Evolutionary conservation across 805 yeast genomes (phyloP).

Genomic region (Wickerhamiella nectarea): DNA sequence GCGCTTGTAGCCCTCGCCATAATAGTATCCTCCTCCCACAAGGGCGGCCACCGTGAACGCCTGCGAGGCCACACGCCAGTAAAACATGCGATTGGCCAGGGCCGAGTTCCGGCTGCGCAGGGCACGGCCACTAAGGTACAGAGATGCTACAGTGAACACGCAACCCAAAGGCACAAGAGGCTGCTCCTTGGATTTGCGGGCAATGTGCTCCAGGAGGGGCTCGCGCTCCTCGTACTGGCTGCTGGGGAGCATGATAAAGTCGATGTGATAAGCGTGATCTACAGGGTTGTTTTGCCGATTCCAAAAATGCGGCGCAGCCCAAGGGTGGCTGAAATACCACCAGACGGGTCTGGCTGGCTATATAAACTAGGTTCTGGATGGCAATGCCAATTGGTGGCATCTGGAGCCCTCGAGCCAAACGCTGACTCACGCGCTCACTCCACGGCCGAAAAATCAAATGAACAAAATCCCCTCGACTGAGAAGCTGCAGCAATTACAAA

Average conservation of each 20-base stretch:
- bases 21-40: conserved; percentile 53
- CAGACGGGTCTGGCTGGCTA: too few relatives aligned
- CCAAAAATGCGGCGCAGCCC: too few relatives aligned
- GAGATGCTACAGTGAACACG: conserved; percentile 66
- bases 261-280: neutral
- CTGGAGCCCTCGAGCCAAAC: too few relatives aligned
- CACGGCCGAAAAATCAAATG: neutral
- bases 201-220: conserved; percentile 18
- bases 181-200: conserved; percentile 55
- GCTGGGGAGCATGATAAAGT: conserved; percentile 10
- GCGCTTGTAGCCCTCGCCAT: conserved; percentile 42
- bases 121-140: conserved; percentile 62
- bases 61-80: conserved; percentile 82
- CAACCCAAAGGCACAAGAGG: conserved; percentile 83
- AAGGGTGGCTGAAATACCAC: too few relatives aligned
- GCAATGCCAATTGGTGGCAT: too few relatives aligned
- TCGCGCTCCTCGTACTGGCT: conserved; percentile 14
- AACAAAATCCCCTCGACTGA: neutral
- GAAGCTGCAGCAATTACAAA: conserved; percentile 20
- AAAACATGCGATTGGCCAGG: conserved; percentile 73
- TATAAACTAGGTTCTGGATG: too few relatives aligned
- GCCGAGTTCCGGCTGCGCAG: conserved; percentile 56
- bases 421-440: neutral
- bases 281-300: too few relatives aligned
- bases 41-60: conserved; percentile 71